Evolutionary conservation across 257 asterid genomes (phyloP).

Genomic region (Solanum boliviense): DNA sequence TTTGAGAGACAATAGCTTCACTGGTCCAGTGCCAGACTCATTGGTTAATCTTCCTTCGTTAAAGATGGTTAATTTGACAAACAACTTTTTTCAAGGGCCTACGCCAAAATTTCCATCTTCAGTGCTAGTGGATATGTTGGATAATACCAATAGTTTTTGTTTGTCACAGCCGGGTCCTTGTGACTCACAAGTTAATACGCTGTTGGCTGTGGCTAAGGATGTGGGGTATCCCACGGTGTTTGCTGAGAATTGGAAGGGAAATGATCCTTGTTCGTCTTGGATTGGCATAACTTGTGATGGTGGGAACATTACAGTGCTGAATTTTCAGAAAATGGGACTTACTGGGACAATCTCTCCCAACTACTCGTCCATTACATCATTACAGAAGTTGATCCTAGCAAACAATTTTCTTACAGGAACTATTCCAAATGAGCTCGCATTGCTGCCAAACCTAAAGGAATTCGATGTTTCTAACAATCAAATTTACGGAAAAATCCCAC

Average conservation of each 20-base stretch:
- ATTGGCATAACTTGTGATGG: not conserved
- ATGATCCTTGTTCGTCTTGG: conserved; percentile 8
- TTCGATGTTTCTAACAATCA: conserved; percentile 10
- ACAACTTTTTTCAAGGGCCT: conserved; percentile 5
- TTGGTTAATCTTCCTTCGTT: not conserved
- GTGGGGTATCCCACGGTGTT: not conserved
- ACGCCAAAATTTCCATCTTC: not conserved
- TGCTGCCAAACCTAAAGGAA: not conserved
- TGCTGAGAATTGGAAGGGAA: conserved; percentile 11
- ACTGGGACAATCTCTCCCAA: not conserved
- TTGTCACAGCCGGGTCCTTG: not conserved
- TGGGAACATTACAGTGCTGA: conserved; percentile 3
- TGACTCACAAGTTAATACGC: not conserved
- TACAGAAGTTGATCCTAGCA: not conserved
- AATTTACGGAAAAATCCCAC: conserved; percentile 1
- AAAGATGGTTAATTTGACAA: not conserved
- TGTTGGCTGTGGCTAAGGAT: conserved; percentile 3
- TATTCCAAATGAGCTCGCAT: not conserved
- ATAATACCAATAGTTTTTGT: not conserved
- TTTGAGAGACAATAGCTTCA: conserved; percentile 5
- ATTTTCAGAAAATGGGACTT: conserved; percentile 10
- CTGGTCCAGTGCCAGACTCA: conserved; percentile 8
- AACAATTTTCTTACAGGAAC: conserved; percentile 1
- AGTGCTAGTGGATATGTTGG: not conserved
- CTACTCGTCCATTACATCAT: not conserved